Percentiles rank a stretch among this genome's conserved stretches.
phyloP scores from a whole-genome alignment of 352 stramenopile species.

The Thalassiosira delicatula region DNA sequence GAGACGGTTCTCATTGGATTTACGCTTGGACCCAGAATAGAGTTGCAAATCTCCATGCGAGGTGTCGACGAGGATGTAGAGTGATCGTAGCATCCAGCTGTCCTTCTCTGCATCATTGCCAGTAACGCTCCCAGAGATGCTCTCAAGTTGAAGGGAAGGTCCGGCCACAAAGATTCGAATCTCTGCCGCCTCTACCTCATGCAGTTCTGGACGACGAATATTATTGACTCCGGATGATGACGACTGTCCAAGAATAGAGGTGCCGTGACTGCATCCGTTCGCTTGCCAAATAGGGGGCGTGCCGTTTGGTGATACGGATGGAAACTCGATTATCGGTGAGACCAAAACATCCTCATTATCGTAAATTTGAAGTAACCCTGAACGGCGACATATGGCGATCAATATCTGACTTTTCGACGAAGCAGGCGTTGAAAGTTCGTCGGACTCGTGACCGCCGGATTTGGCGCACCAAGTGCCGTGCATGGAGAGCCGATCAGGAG shows the following conservation, averaged over 20 bases:
- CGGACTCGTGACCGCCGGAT: conserved; percentile 15
- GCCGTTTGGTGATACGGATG: conserved; percentile 28
- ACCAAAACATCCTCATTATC: conserved; percentile 35
- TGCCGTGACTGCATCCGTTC: conserved; percentile 69
- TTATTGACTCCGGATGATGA: conserved; percentile 10
- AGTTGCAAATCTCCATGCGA: conserved; percentile 74
- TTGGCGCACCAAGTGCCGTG: conserved; percentile 58
- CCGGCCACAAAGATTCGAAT: conserved; percentile 80
- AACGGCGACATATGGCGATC: conserved; percentile 73
- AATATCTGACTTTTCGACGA: conserved; percentile 47
- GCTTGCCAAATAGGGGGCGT: conserved; percentile 65
- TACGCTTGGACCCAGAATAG: conserved; percentile 62
- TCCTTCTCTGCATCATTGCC: conserved; percentile 40
- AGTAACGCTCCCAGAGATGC: conserved; percentile 1
- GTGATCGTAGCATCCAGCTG: conserved; percentile 50
- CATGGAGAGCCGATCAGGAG: conserved; percentile 59
- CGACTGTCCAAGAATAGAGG: conserved; percentile 41
- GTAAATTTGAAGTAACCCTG: conserved; percentile 68
- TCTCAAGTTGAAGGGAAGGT: conserved; percentile 47
- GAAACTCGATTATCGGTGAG: conserved; percentile 22
- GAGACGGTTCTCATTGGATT: conserved; percentile 35
- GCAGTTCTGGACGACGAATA: conserved; percentile 52
- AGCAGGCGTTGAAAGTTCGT: neutral
- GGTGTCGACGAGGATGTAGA: conserved; percentile 79
- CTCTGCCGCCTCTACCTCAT: conserved; percentile 70